phyloP scores from a whole-genome alignment of 2,329 filamentous ascomycete species.

The Alternaria metachromatica region DNA sequence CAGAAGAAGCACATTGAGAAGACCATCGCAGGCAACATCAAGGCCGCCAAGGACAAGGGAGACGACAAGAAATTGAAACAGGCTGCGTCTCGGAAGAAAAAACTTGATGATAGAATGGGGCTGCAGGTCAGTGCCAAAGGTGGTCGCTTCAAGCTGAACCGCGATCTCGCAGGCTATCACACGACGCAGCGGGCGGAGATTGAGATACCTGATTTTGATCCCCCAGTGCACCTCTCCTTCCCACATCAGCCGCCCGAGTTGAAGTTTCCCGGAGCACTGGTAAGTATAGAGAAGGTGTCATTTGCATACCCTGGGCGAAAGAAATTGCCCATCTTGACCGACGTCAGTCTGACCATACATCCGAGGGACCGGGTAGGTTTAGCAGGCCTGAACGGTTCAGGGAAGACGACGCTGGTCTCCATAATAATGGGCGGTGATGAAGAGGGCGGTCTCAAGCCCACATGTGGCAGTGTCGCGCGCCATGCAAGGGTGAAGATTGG shows the following conservation, averaged over 20 bases:
- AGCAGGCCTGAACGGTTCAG: constrained; percentile 79
- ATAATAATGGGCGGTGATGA: constrained; percentile 65
- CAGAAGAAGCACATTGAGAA: constrained; percentile 82
- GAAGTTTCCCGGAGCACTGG: constrained; percentile 75
- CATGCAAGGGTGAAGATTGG: constrained; percentile 75
- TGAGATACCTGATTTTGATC: constrained; percentile 69
- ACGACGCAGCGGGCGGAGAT: constrained; percentile 68
- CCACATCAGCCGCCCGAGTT: constrained; percentile 70
- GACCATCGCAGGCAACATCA: constrained; percentile 76
- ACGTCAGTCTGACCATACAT: constrained; percentile 72
- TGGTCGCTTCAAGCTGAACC: constrained; percentile 79
- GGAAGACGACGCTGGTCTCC: constrained; percentile 80
- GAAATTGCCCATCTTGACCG: constrained; percentile 61
- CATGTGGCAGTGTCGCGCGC: constrained; percentile 65
- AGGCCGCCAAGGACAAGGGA: constrained; percentile 75
- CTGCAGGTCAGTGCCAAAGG: constrained; percentile 75
- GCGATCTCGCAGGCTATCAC: constrained; percentile 65
- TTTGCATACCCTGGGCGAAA: constrained; percentile 66
- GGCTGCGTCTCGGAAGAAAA: constrained; percentile 83
- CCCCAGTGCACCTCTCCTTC: constrained; percentile 64
- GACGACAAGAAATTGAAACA: constrained; percentile 88
- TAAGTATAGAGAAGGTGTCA: constrained; percentile 72
- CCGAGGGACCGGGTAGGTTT: constrained; percentile 77
- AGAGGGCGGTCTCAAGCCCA: constrained; percentile 55
- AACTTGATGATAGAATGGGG: constrained; percentile 81